phyloP scores from a whole-genome alignment of 2,329 filamentous ascomycete species.

The Scedosporium dehoogii region DNA sequence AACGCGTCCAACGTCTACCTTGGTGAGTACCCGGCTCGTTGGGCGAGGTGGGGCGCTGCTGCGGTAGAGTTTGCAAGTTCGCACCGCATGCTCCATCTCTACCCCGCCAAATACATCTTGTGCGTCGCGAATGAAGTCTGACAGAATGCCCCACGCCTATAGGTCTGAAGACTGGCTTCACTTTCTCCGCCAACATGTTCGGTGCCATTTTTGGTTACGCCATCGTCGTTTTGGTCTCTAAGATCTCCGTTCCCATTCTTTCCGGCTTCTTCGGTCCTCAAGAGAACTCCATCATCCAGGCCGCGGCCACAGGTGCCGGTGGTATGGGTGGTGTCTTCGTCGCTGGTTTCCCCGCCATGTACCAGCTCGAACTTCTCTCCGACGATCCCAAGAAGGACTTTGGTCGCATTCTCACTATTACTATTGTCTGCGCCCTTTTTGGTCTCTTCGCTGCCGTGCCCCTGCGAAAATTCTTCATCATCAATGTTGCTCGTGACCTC shows the following conservation, averaged over 20 bases:
- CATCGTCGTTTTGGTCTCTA: constrained; percentile 44
- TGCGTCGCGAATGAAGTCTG: neutral
- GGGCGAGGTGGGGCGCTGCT: no score
- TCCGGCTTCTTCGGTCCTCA: constrained; percentile 48
- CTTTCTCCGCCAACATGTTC: constrained; percentile 36
- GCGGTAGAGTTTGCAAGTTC: neutral
- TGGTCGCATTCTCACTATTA: constrained; percentile 47
- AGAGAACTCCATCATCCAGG: constrained; percentile 54
- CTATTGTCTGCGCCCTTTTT: constrained; percentile 53
- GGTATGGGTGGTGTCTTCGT: constrained; percentile 48
- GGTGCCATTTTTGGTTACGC: constrained; percentile 51
- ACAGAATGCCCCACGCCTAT: neutral
- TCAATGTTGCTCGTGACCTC: constrained; percentile 52
- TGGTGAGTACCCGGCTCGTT: constrained; percentile 22
- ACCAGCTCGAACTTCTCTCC: constrained; percentile 40
- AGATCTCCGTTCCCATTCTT: constrained; percentile 37
- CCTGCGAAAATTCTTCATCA: constrained; percentile 58
- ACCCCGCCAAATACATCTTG: neutral
- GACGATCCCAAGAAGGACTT: constrained; percentile 44
- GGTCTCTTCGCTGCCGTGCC: constrained; percentile 55
- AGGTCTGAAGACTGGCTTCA: constrained; percentile 43
- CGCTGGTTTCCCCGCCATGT: constrained; percentile 50
- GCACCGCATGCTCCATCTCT: neutral
- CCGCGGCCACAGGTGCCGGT: constrained; percentile 48
- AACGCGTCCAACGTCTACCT: constrained; percentile 55